Conservation (phyloP, 2,329 filamentous ascomycete species). For the Epichloe typhina region DNA sequence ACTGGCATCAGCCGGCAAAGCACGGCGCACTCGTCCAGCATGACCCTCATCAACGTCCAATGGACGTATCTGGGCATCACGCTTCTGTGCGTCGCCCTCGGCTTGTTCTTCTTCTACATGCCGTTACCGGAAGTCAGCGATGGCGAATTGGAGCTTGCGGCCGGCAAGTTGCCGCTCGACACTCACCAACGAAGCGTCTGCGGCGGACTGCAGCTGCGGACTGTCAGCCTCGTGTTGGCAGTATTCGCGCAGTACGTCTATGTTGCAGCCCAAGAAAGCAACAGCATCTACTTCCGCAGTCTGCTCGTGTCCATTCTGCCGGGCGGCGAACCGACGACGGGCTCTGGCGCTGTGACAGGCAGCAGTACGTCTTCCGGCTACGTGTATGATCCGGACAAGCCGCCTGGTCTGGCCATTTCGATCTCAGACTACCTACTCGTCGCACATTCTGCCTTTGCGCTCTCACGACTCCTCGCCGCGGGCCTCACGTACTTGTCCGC, state of each 20-base stretch:
- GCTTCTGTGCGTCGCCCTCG: conserved; percentile 57
- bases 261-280: conserved; percentile 57
- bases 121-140: conserved; percentile 49
- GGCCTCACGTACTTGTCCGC: conserved; percentile 47
- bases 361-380: conserved; percentile 16
- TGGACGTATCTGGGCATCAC: conserved; percentile 80
- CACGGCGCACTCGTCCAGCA: conserved; percentile 12
- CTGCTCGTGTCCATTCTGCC: conserved; percentile 32
- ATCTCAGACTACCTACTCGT: conserved; percentile 56
- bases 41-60: conserved; percentile 59
- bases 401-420: conserved; percentile 36
- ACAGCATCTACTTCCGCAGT: conserved; percentile 46
- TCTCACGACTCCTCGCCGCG: conserved; percentile 58
- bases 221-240: conserved; percentile 51
- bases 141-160: conserved; percentile 36
- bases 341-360: conserved; percentile 11
- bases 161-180: conserved; percentile 35
- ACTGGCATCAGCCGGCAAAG: conserved; percentile 32
- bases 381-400: conserved; percentile 16
- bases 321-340: conserved; percentile 9
- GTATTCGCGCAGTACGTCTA: conserved; percentile 69
- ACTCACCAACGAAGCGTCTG: conserved; percentile 33
- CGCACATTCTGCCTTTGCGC: conserved; percentile 58
- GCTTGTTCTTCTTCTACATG: conserved; percentile 56
- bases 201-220: conserved; percentile 39